Base-by-base conservation (phyloP, 495 filamentous ascomycete species). In the Diplogelasinospora grovesii region DNA sequence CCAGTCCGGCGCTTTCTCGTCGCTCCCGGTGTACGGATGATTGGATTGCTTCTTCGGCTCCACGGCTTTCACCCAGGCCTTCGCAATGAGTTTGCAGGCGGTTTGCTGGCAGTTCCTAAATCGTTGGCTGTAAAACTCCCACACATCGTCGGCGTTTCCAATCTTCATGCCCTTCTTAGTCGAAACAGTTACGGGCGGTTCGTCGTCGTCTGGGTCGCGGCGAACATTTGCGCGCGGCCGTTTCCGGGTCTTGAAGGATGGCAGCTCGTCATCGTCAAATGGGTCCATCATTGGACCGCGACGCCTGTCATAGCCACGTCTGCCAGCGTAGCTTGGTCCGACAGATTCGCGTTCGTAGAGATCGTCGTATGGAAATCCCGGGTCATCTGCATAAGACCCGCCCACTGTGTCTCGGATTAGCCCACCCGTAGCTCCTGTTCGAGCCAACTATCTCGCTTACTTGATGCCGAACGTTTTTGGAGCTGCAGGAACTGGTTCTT, bases 41-140 rank as follows among this genome's bases (percentile, higher is more conserved):
- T 73, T 81, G 0, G 81, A 79, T 55, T 94, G 87, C 58, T 96
- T 96, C 46, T 85, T 86, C 0, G 89, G 85, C 36, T 88, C 84
- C 3, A 94, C 81, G 11, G 79, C 71, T 52, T 85, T 89, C 49
- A 95, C 82, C 63, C 87, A 89, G 3, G 74, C 81, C 57, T 90
- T 93, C 7, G 77, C 77, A 22, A 93, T 77, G 13, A 75, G 61
- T 50, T 86, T 84, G 60, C 82, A 83, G 34, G 81, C 77, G 5
- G 76, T 71, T 53, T 93, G 86, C 51, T 89, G 85, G 37, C 86
- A 65, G 21, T 70, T 70, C 39, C 75, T 74, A 45, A 90, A 81
- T 0, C 77, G 63, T 14, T 71, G 74, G 22, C 73, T 66, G 45
- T 86, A 85, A 49, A 82, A 85, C 6, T 67, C 63, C 48, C 76